Base-by-base conservation (phyloP, 2,329 filamentous ascomycete species). In the Thelonectria rubi region DNA sequence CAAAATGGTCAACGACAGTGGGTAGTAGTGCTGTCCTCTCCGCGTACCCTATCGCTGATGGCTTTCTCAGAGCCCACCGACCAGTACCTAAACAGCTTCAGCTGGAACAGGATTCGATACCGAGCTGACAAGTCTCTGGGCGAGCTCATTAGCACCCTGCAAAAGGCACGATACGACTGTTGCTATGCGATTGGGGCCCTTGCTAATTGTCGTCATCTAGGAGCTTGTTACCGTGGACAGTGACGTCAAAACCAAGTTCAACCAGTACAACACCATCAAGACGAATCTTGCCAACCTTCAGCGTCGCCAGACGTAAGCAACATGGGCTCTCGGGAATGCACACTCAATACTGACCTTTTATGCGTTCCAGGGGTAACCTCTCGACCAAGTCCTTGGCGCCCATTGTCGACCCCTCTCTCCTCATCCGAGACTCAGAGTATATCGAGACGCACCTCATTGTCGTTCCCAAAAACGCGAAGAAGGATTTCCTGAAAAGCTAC, bases 41-140 rank as follows among this genome's bases (percentile, higher is more conserved):
- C 30, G 17, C 21, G 18, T 39, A n/a, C 39, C 32, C 26, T 37
- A 48, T 47, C 53, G 56, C 71, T 78, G 67, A 77, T 68, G 40
- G 64, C 65, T 9, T 30, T 63, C 59, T 37, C 76, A 98, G 94
- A 97, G 78, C 94, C 95, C n/a, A 93, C 94, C 63, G 94, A 97
- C 72, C 91, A 94, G 76, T 99, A 98, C 76, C 82, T 99, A 47
- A 88, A 89, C 74, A 89, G 86, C 57, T 99, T 98, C 79, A 86
- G 88, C 68, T 99, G 95, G 95, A 98, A 98, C 81, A 97, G 95
- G 79, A 92, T 97, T 79, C 95, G 97, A 76, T 99, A 98, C 79
- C 89, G 95, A 72, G 90, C 92, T 65, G 95, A 99, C 78, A 96
- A 94, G 77, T 87, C 94, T 52, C 86, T 99, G 63, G 86, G 88